Evolutionary conservation across 2,329 filamentous ascomycete genomes (phyloP).

Genomic region (Chaetomiaceae sp.): DNA sequence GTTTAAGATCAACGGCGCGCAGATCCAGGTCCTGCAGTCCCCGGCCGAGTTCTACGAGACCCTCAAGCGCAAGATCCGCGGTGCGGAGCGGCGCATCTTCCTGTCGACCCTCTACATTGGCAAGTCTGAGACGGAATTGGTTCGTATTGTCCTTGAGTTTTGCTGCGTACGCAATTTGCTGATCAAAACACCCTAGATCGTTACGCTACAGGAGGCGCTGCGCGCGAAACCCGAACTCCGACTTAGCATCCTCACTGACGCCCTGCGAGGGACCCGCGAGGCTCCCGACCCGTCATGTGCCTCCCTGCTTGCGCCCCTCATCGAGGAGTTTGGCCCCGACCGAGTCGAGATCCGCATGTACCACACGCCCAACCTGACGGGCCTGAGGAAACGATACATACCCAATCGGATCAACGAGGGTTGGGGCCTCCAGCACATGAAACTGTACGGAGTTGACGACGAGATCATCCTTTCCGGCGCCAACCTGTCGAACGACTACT

Average conservation of each 20-base stretch:
- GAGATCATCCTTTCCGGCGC: constrained; percentile 93
- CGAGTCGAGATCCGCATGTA: constrained; percentile 95
- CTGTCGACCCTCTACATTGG: constrained; percentile 96
- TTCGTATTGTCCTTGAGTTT: constrained; percentile 29
- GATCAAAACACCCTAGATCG: constrained; percentile 52
- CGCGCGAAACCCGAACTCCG: constrained; percentile 66
- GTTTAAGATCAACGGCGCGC: constrained; percentile 75
- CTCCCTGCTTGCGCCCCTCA: constrained; percentile 77
- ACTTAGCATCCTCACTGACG: constrained; percentile 87
- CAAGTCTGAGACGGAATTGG: constrained; percentile 82
- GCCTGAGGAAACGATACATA: constrained; percentile 73
- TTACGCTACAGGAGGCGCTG: constrained; percentile 69
- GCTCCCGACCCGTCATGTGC: constrained; percentile 80
- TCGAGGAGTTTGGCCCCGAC: constrained; percentile 73
- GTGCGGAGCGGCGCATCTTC: constrained; percentile 74
- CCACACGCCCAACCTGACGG: constrained; percentile 92
- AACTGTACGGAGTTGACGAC: constrained; percentile 92
- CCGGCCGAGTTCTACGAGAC: constrained; percentile 88
- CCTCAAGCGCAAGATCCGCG: constrained; percentile 80
- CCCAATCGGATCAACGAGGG: constrained; percentile 93
- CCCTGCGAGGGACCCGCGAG: constrained; percentile 84
- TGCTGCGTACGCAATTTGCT: not conserved
- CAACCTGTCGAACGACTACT: constrained; percentile 90
- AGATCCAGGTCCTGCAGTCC: constrained; percentile 71
- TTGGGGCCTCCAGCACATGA: constrained; percentile 99